phyloP scores from a whole-genome alignment of 1,284 basidiomycete genomes.

The Boletus calvinii region DNA sequence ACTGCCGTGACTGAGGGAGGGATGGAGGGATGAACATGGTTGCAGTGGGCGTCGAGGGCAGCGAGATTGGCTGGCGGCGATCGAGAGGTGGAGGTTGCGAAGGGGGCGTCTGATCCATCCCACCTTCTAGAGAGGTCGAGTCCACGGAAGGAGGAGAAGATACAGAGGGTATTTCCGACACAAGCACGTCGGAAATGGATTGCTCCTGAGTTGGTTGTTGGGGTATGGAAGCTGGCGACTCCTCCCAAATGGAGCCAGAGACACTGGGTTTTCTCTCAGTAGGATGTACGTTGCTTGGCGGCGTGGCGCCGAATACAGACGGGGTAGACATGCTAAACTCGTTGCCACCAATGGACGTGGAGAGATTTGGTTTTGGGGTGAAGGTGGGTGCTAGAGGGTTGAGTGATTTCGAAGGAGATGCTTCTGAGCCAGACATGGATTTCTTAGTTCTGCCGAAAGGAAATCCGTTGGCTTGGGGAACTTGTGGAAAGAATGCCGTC shows the following conservation, averaged over 20 bases:
- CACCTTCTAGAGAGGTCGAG: constrained; percentile 7
- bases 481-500: background rate
- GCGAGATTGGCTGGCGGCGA: constrained; percentile 32
- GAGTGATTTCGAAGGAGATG: constrained; percentile 16
- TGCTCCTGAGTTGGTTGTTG: constrained; percentile 4
- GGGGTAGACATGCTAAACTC: background rate
- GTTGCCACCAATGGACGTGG: background rate
- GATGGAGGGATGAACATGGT: constrained; percentile 17
- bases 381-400: constrained; percentile 34
- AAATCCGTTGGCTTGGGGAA: constrained; percentile 4
- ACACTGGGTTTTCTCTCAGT: background rate
- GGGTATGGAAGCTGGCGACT: background rate
- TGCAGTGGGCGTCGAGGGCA: constrained; percentile 33
- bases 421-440: constrained; percentile 8
- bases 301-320: background rate
- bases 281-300: background rate
- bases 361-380: constrained; percentile 11
- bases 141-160: constrained; percentile 21
- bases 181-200: background rate
- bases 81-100: constrained; percentile 28
- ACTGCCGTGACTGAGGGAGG: constrained; percentile 17
- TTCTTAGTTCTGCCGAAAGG: background rate
- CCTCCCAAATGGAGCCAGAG: background rate
- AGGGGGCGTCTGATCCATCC: constrained; percentile 14
- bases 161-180: constrained; percentile 6